Evolutionary conservation across 371 early-diverging fungal genomes (phyloP).

Genomic region (Rhizopus microsporus): DNA sequence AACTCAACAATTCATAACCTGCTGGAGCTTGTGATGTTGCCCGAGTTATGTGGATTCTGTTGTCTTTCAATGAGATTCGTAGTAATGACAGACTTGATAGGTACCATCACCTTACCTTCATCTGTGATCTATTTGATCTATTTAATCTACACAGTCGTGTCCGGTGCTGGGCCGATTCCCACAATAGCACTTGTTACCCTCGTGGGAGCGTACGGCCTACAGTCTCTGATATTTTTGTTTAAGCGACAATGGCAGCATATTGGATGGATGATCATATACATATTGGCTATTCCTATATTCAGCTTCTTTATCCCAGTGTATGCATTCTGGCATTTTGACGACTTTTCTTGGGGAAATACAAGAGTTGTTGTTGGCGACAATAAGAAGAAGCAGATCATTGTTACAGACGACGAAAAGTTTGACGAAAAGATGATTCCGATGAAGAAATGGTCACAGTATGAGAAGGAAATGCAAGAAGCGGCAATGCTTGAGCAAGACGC

Average conservation of each 20-base stretch:
- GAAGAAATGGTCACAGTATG: constrained; percentile 76
- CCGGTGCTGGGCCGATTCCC: constrained; percentile 59
- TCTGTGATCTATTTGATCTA: constrained; percentile 73
- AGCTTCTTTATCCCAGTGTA: constrained; percentile 95
- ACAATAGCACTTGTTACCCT: constrained; percentile 76
- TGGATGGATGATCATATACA: constrained; percentile 95
- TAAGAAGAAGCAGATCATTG: constrained; percentile 43
- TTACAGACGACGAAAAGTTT: constrained; percentile 54
- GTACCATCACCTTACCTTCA: constrained; percentile 95
- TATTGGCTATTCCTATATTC: constrained; percentile 94
- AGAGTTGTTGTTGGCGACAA: constrained; percentile 81
- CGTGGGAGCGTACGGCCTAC: constrained; percentile 84
- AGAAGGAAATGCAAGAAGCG: constrained; percentile 70
- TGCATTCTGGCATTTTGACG: constrained; percentile 99
- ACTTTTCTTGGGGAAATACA: constrained; percentile 98
- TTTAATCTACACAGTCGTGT: constrained; percentile 49
- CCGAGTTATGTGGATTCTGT: constrained; percentile 92
- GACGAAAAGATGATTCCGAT: constrained; percentile 62
- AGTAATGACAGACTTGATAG: constrained; percentile 94
- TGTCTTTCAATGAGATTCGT: constrained; percentile 96
- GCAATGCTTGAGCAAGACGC: constrained; percentile 19
- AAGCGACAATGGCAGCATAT: constrained; percentile 85
- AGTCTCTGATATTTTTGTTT: constrained; percentile 88
- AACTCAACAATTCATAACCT: constrained; percentile 97
- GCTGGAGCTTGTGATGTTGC: constrained; percentile 85